phyloP scores from a whole-genome alignment of 305 asterid genomes.

The Fraxinus sp. region DNA sequence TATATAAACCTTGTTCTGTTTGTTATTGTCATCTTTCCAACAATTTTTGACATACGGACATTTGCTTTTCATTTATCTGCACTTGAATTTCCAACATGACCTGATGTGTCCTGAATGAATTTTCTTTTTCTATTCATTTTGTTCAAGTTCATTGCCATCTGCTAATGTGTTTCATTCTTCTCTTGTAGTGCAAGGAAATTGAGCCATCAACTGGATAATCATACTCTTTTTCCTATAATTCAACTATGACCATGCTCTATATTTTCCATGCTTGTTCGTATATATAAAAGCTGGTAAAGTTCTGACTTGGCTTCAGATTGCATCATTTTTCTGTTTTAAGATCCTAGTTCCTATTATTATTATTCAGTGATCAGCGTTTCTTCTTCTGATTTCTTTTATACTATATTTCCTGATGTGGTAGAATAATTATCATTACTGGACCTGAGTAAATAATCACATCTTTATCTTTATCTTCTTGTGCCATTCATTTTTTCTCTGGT shows the following conservation, averaged over 20 bases:
- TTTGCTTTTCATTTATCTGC: neutral
- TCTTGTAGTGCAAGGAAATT: neutral
- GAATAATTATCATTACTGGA: neutral
- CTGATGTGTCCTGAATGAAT: neutral
- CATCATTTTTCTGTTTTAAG: conserved; percentile 14
- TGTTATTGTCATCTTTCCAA: neutral
- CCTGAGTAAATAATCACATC: neutral
- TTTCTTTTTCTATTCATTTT: neutral
- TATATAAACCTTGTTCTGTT: neutral
- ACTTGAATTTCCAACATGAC: neutral
- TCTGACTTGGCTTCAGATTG: neutral
- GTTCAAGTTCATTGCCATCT: neutral
- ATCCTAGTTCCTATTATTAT: conserved; percentile 4
- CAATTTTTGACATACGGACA: neutral
- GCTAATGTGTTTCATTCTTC: conserved; percentile 13
- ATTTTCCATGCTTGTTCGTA: neutral
- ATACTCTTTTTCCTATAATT: neutral
- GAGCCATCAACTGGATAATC: neutral
- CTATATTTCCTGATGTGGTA: neutral
- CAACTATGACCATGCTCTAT: neutral
- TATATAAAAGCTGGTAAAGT: neutral
- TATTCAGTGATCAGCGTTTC: neutral
- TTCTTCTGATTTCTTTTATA: neutral
- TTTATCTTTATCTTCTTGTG: neutral
- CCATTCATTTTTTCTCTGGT: conserved; percentile 5